phyloP scores from a whole-genome alignment of 257 asterid species.

The Primulina huaijiensis region DNA sequence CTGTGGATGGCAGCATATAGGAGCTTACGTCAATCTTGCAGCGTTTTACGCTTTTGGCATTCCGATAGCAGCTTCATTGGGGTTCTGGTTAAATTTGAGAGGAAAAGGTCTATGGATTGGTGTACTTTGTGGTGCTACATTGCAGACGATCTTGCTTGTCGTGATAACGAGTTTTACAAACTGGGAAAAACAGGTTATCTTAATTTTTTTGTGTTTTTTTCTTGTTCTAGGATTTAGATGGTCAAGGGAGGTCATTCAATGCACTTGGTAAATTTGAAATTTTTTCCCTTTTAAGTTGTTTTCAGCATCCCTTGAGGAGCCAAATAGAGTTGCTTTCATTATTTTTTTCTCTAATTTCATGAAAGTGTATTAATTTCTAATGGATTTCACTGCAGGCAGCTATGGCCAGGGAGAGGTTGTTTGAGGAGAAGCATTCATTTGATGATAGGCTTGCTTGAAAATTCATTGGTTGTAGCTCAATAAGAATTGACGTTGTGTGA shows the following conservation, averaged over 20 bases:
- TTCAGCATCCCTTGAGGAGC: not conserved
- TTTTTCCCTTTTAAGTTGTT: too few relatives aligned
- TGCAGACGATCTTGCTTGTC: constrained; percentile 48
- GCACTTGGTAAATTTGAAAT: not conserved
- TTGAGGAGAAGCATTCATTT: constrained; percentile 29
- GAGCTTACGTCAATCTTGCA: constrained; percentile 73
- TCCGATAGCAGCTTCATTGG: constrained; percentile 61
- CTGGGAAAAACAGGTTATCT: constrained; percentile 65
- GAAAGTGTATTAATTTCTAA: not conserved
- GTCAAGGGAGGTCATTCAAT: not conserved
- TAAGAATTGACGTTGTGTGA: too few relatives aligned
- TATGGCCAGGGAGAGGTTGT: constrained; percentile 47
- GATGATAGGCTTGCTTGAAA: constrained; percentile 10
- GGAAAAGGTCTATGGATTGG: constrained; percentile 87
- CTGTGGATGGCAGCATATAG: constrained; percentile 90
- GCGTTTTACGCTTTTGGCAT: constrained; percentile 75
- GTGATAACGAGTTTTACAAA: constrained; percentile 55
- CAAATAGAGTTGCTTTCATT: not conserved
- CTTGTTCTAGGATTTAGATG: not conserved
- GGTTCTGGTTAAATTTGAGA: constrained; percentile 52
- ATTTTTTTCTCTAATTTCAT: not conserved
- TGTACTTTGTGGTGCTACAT: constrained; percentile 46
- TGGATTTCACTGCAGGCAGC: constrained; percentile 40
- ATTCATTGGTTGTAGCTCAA: too few relatives aligned
- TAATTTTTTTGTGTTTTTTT: not conserved